Conservation (phyloP, 1,139 yeast genomes). For the Scheffersomyces titani region DNA sequence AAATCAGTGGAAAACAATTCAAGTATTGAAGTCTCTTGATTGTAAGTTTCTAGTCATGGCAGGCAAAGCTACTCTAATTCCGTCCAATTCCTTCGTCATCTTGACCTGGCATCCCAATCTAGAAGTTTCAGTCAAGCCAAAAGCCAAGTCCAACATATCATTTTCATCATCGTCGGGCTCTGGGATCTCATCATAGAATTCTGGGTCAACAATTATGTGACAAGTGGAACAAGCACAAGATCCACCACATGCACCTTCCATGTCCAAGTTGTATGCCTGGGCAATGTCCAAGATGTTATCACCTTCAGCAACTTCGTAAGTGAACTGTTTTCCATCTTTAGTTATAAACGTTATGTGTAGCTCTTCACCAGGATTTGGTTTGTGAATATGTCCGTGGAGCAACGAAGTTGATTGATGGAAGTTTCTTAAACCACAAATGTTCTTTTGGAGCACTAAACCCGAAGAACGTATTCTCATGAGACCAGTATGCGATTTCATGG, state of each 20-base stretch:
- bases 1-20: background rate
- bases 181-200: slow-evolving; percentile 82
- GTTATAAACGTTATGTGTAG: slow-evolving; percentile 86
- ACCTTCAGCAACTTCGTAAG: slow-evolving; percentile 88
- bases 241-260: slow-evolving; percentile 99
- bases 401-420: slow-evolving; percentile 24
- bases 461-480: background rate
- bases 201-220: slow-evolving; percentile 95
- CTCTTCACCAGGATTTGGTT: slow-evolving; percentile 94
- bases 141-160: slow-evolving; percentile 97
- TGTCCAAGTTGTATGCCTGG: slow-evolving; percentile 87
- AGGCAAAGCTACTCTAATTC: slow-evolving; percentile 92
- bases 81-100: slow-evolving; percentile 89
- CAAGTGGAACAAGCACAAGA: slow-evolving; percentile 99
- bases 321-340: slow-evolving; percentile 82
- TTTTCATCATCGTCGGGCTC: slow-evolving; percentile 98
- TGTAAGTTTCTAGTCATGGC: slow-evolving; percentile 96
- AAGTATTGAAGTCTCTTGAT: slow-evolving; percentile 57
- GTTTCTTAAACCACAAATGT: background rate
- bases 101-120: slow-evolving; percentile 92
- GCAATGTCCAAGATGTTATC: slow-evolving; percentile 92
- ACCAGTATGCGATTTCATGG: background rate
- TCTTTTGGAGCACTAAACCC: background rate
- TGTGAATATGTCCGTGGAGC: slow-evolving; percentile 81
- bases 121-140: slow-evolving; percentile 94